Evolutionary conservation across 2,329 filamentous ascomycete genomes (phyloP).

Genomic region (Phialophora chinensis): DNA sequence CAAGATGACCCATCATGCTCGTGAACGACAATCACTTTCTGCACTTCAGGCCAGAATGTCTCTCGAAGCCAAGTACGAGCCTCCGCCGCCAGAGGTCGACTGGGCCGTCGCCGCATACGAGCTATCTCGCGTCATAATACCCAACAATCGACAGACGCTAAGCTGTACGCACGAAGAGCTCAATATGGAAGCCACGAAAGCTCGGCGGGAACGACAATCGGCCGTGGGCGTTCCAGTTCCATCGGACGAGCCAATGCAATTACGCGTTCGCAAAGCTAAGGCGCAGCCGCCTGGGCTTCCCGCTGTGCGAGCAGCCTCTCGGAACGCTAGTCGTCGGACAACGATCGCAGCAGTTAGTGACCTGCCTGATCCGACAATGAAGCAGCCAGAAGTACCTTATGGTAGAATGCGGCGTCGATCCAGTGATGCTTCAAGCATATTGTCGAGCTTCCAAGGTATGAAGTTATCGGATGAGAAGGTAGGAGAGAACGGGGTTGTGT

Average conservation of each 20-base stretch:
- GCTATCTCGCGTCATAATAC: constrained; percentile 81
- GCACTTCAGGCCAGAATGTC: constrained; percentile 37
- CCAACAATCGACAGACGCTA: constrained; percentile 72
- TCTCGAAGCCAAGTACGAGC: constrained; percentile 56
- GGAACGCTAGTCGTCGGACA: constrained; percentile 60
- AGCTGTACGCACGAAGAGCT: constrained; percentile 82
- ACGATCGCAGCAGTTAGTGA: constrained; percentile 64
- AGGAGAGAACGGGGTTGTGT: background rate
- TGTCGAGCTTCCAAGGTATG: constrained; percentile 41
- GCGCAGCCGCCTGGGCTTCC: constrained; percentile 55
- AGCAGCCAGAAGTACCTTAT: constrained; percentile 28
- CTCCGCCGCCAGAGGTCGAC: constrained; percentile 78
- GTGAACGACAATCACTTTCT: constrained; percentile 43
- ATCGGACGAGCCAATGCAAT: constrained; percentile 67
- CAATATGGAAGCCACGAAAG: constrained; percentile 68
- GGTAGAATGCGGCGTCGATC: constrained; percentile 38
- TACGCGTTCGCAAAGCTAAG: constrained; percentile 71
- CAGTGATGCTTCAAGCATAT: constrained; percentile 44
- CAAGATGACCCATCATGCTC: constrained; percentile 73
- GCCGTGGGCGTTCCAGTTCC: constrained; percentile 52
- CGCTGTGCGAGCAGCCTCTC: constrained; percentile 57
- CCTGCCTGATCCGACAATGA: constrained; percentile 46
- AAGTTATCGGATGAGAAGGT: constrained; percentile 38
- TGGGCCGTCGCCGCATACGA: constrained; percentile 87
- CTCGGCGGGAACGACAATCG: constrained; percentile 69